Conservation (phyloP, 2,329 filamentous ascomycete species). For the Nigrospora osmanthi region DNA sequence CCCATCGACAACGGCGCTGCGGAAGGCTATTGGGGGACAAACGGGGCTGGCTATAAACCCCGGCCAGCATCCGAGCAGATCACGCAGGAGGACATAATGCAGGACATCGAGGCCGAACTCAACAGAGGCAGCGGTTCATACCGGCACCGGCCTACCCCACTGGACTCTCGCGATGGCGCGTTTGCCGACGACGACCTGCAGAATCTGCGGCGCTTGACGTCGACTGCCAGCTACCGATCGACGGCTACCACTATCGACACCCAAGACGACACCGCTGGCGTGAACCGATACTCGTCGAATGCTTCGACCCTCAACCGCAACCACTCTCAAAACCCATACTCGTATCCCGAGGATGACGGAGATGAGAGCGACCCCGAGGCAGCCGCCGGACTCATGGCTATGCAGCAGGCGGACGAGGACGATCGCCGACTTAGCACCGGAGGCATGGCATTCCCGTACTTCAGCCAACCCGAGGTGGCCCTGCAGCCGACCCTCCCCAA, state of each 20-base stretch:
- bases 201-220: slow-evolving; percentile 31
- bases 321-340: slow-evolving; percentile 23
- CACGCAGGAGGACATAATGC: slow-evolving; percentile 45
- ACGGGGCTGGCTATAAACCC: slow-evolving; percentile 15
- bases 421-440: slow-evolving; percentile 50
- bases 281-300: slow-evolving; percentile 30
- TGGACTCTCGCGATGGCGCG: slow-evolving; percentile 32
- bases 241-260: slow-evolving; percentile 36
- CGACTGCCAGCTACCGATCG: slow-evolving; percentile 35
- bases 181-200: slow-evolving; percentile 38
- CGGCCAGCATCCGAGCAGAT: slow-evolving; percentile 24
- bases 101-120: slow-evolving; percentile 50
- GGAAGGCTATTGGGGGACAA: slow-evolving; percentile 33
- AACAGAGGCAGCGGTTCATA: slow-evolving; percentile 28
- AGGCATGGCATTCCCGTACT: slow-evolving; percentile 40
- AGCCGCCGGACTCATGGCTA: slow-evolving; percentile 72
- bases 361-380: slow-evolving; percentile 85
- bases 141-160: slow-evolving; percentile 27
- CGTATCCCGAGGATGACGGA: slow-evolving; percentile 34
- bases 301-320: slow-evolving; percentile 31
- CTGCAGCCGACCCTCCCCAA: slow-evolving; percentile 30
- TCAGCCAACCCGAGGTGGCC: slow-evolving; percentile 27
- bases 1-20: slow-evolving; percentile 33
- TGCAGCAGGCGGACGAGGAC: slow-evolving; percentile 79
- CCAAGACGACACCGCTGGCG: slow-evolving; percentile 25